These are phyloP conservation scores for Xerocomellus intermedius DNA, from an alignment of 768 basidiomycete genomes.

Conservation along the genomic window DNA sequence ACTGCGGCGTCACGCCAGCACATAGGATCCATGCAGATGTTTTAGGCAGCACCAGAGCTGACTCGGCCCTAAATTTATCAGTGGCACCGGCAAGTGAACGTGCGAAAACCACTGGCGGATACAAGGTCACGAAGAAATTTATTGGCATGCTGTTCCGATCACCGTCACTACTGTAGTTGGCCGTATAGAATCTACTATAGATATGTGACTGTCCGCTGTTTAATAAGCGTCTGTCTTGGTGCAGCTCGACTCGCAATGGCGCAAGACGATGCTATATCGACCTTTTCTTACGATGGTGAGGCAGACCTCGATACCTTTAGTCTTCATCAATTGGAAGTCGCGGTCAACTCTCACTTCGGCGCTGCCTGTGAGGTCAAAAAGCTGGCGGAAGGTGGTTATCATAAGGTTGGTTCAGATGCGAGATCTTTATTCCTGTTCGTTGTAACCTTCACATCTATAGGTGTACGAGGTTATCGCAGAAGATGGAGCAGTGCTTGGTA, in stretches of 20 bases:
- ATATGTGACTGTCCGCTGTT: too few relatives aligned
- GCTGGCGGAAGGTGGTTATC: not conserved
- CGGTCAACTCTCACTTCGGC: not conserved
- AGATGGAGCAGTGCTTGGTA: not conserved
- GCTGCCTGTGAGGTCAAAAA: not conserved
- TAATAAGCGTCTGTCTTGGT: too few relatives aligned
- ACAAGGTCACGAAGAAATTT: too few relatives aligned
- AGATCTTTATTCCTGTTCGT: not conserved
- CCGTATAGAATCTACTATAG: too few relatives aligned
- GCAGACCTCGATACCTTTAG: slow-evolving; percentile 1
- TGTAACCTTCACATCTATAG: not conserved
- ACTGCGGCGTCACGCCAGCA: too few relatives aligned
- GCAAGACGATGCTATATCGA: not conserved
- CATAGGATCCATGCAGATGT: too few relatives aligned
- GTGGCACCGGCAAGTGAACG: too few relatives aligned
- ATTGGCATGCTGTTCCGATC: too few relatives aligned
- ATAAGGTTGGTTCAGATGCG: not conserved
- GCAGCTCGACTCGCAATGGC: not conserved
- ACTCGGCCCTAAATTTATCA: too few relatives aligned
- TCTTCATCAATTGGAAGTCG: not conserved
- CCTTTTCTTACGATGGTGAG: not conserved
- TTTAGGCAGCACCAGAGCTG: too few relatives aligned
- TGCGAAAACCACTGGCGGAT: too few relatives aligned
- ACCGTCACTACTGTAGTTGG: too few relatives aligned
- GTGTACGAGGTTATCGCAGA: not conserved